Base-by-base conservation (phyloP, 2,329 filamentous ascomycete genomes). In the Pseudogymnoascus sp. region DNA sequence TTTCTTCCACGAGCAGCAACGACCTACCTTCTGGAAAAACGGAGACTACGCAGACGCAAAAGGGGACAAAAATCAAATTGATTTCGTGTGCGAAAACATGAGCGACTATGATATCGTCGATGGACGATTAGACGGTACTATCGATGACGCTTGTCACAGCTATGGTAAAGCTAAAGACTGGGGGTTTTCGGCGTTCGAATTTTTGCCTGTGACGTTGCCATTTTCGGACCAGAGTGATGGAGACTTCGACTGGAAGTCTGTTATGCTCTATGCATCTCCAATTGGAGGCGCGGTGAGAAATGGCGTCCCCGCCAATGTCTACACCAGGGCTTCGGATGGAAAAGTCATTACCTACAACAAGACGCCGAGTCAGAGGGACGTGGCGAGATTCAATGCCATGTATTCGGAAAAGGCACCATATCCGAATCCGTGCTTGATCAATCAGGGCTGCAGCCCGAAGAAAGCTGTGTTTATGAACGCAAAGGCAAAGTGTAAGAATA, bases 1-100 rank as follows among this genome's bases (percentile, higher is more conserved):
- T 9, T 59, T 59, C 58, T 59, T 30, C 20, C 59, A 60, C 6
- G 59, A 60, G 33, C 59, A 60, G 3, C 59, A 60, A 25, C 39
- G 59, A 57, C n/a, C 41, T 6, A 36, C 3, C 37, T 60, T 50
- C 9, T 60, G 59, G 59, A 35, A 41, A 25, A 1, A 11, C 5
- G 59, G 59, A 2, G 59, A 50, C 14, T 41, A 39, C 18, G 58
- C 36, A 11, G 36, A 18, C 0, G 58, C 22, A 20, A 43, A 20
- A 43, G 58, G 58, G 16, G n/a, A 12, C 36, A 14, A 12, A 38
- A 59, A 59, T 28, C 58, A 59, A 39, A 43, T 59, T 33, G 28
- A 59, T 2, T 59, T 59, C 14, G 30, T 30, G 14, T 59, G 58
- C 39, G 22, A 28, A 59, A 59, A 59, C 6, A n/a, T 59, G 22